These are phyloP conservation scores for Sporobolomyces roseus DNA, from an alignment of 768 basidiomycete genomes.

Conservation along the genomic window DNA sequence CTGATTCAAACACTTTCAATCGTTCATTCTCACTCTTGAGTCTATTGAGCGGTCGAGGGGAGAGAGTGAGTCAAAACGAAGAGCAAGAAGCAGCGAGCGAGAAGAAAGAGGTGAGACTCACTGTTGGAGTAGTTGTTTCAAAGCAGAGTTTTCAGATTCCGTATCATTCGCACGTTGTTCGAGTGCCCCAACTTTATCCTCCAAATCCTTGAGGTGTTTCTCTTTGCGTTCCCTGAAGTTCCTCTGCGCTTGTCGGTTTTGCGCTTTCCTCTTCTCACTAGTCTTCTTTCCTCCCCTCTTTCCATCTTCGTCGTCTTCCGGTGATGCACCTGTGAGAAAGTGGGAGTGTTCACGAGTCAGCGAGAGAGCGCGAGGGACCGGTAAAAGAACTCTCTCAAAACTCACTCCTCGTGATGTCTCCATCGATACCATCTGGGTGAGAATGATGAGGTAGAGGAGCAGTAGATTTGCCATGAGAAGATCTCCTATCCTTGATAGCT, in stretches of 20 bases:
- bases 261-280: conserved; percentile 73
- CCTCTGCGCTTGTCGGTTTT: conserved; percentile 93
- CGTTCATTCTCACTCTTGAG: conserved; percentile 37
- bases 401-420: conserved; percentile 25
- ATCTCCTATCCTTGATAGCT: conserved; percentile 31
- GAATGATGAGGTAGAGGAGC: conserved; percentile 8
- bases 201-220: conserved; percentile 65
- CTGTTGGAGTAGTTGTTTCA: conserved; percentile 39
- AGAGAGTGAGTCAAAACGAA: neutral
- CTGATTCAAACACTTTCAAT: conserved; percentile 35
- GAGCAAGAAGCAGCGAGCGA: too few relatives aligned
- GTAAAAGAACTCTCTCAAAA: neutral
- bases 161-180: conserved; percentile 20
- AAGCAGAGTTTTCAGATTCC: conserved; percentile 32
- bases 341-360: too few relatives aligned
- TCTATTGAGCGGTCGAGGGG: neutral
- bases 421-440: conserved; percentile 24
- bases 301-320: conserved; percentile 15
- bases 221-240: conserved; percentile 97
- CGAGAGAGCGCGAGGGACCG: neutral
- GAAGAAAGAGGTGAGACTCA: neutral
- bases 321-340: conserved; percentile 15
- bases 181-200: conserved; percentile 32
- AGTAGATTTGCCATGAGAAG: neutral
- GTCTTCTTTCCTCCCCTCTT: conserved; percentile 34